These are phyloP conservation scores for Arabis alpina DNA, from an alignment of 345 rosid genomes.

Conservation along the genomic window DNA sequence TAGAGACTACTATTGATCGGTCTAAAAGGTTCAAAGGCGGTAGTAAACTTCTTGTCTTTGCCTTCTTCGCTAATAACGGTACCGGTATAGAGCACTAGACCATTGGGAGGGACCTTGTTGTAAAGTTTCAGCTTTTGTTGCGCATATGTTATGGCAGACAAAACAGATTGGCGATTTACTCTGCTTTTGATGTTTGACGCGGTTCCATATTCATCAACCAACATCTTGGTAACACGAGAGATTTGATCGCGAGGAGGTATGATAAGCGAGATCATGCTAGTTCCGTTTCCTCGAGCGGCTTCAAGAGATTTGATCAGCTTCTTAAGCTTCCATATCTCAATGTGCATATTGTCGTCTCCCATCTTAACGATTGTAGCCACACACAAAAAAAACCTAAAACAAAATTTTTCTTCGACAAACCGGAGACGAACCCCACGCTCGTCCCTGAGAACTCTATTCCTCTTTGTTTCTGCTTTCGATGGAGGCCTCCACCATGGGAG, in stretches of 20 bases:
- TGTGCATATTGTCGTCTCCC: background rate
- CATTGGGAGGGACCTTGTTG: slow-evolving; percentile 21
- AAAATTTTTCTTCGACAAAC: too few species aligned
- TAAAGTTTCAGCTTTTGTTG: slow-evolving; percentile 24
- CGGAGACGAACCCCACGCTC: too few species aligned
- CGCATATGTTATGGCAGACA: slow-evolving; percentile 8
- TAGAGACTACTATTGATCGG: slow-evolving; percentile 4
- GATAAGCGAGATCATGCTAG: slow-evolving; percentile 25
- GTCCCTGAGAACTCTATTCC: too few species aligned
- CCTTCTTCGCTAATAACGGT: slow-evolving; percentile 3
- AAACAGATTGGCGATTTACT: slow-evolving; percentile 27
- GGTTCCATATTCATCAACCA: slow-evolving; percentile 8
- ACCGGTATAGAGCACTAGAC: slow-evolving; percentile 8
- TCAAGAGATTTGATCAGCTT: slow-evolving; percentile 18
- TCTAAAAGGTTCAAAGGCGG: slow-evolving; percentile 11
- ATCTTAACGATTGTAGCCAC: background rate
- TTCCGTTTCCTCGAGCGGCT: slow-evolving; percentile 7
- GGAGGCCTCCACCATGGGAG: too few species aligned
- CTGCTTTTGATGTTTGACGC: slow-evolving; percentile 18
- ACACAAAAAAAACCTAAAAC: too few species aligned
- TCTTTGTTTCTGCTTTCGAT: too few species aligned
- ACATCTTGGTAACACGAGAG: slow-evolving; percentile 18
- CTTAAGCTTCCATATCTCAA: slow-evolving; percentile 19
- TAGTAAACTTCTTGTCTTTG: background rate
- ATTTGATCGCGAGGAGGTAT: slow-evolving; percentile 1